These are phyloP conservation scores for Pichia sp. DNA, from an alignment of 1,139 yeast genomes.

Conservation along the genomic window DNA sequence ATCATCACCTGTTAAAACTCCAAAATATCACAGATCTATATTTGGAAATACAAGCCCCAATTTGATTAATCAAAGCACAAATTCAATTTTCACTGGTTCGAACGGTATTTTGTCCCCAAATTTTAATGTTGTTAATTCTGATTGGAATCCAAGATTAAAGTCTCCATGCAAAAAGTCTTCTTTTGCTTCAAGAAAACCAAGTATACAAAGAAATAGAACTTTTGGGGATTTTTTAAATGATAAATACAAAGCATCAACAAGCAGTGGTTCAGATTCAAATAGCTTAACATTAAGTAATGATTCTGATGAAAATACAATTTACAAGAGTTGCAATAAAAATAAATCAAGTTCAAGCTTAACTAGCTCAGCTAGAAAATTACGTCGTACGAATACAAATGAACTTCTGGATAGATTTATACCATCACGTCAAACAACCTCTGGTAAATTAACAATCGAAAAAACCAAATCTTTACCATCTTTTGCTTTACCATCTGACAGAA, in stretches of 20 bases:
- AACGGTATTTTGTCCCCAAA: constrained; percentile 29
- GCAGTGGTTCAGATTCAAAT: not conserved
- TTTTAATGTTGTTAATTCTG: constrained; percentile 29
- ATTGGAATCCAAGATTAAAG: constrained; percentile 21
- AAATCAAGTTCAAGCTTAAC: constrained; percentile 14
- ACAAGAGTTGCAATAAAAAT: not conserved
- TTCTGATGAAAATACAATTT: constrained; percentile 3
- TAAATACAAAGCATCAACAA: constrained; percentile 1
- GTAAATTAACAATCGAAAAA: constrained; percentile 31
- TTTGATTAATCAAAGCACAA: constrained; percentile 21
- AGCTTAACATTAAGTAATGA: not conserved
- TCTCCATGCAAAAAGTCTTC: not conserved
- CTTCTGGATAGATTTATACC: constrained; percentile 47
- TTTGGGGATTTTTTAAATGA: constrained; percentile 13
- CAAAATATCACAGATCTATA: constrained; percentile 24
- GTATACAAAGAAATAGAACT: constrained; percentile 5
- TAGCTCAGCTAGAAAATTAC: constrained; percentile 18
- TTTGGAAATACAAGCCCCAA: constrained; percentile 29
- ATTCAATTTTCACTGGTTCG: constrained; percentile 25
- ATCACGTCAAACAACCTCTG: constrained; percentile 41
- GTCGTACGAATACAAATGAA: constrained; percentile 29
- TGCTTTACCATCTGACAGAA: constrained; percentile 45
- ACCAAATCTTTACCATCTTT: constrained; percentile 16
- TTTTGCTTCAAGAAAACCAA: constrained; percentile 2
- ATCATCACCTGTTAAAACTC: constrained; percentile 16